Percentiles rank a stretch among this genome's conserved stretches.
phyloP scores from a whole-genome alignment of 73 alveolate genomes.

The Tetrahymena borealis region DNA sequence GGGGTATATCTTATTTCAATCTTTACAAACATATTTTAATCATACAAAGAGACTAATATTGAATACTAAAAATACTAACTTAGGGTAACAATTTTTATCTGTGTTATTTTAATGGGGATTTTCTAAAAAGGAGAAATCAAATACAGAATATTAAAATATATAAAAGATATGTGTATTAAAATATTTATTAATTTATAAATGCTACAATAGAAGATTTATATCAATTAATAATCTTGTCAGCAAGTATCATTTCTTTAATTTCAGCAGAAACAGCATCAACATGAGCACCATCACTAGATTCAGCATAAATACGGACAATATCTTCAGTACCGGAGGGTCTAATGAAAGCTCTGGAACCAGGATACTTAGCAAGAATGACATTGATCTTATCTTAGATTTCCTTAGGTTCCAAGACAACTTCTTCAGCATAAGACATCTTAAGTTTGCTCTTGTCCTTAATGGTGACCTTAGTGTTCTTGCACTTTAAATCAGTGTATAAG shows the following conservation, averaged over 20 bases:
- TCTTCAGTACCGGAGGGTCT: slow-evolving; percentile 92
- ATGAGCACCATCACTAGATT: slow-evolving; percentile 11
- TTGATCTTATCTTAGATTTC: slow-evolving; percentile 68
- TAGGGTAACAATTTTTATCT: too few species aligned
- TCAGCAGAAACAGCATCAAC: background rate
- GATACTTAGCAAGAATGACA: slow-evolving; percentile 35
- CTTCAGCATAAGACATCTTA: slow-evolving; percentile 61
- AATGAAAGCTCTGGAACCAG: slow-evolving; percentile 67
- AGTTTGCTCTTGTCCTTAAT: slow-evolving; percentile 62
- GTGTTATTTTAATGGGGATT: too few species aligned
- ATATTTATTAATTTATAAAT: too few species aligned
- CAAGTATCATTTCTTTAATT: background rate
- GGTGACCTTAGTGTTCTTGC: slow-evolving; percentile 62
- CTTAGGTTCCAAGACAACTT: slow-evolving; percentile 43
- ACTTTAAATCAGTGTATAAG: slow-evolving; percentile 73
- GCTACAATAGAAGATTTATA: too few species aligned
- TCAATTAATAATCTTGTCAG: background rate
- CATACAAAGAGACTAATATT: too few species aligned
- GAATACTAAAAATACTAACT: too few species aligned
- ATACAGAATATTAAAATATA: too few species aligned
- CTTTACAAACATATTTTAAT: too few species aligned
- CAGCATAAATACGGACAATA: slow-evolving; percentile 78
- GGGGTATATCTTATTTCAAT: too few species aligned
- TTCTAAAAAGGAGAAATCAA: too few species aligned
- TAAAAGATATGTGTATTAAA: too few species aligned